phyloP scores from a whole-genome alignment of 1,284 basidiomycete genomes.

The Trichosporon sp. region DNA sequence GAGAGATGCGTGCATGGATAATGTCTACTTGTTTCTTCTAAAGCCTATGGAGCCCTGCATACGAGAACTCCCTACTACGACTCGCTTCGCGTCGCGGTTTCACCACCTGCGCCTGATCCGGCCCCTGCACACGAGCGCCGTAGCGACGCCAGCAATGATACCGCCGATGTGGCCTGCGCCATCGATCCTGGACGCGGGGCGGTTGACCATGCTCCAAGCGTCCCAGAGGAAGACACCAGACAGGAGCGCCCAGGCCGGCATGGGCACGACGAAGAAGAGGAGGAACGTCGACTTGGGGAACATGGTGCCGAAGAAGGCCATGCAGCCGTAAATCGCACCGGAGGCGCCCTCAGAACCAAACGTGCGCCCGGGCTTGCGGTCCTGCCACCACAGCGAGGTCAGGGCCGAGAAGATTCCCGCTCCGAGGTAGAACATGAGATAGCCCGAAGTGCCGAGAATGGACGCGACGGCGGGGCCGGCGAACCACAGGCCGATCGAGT shows the following conservation, averaged over 20 bases:
- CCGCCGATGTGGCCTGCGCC: conserved; percentile 80
- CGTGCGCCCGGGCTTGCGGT: neutral
- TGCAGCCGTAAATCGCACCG: conserved; percentile 55
- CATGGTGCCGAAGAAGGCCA: conserved; percentile 70
- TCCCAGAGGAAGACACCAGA: conserved; percentile 67
- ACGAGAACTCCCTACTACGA: too few relatives aligned
- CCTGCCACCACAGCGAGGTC: conserved; percentile 65
- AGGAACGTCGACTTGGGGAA: conserved; percentile 71
- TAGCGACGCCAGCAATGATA: conserved; percentile 68
- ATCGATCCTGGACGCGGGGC: conserved; percentile 58
- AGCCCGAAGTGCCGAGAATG: conserved; percentile 69
- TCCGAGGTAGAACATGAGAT: conserved; percentile 75
- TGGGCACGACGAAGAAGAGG: conserved; percentile 79
- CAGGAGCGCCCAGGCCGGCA: conserved; percentile 79
- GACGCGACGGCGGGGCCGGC: conserved; percentile 71
- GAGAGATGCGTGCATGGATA: conserved; percentile 10
- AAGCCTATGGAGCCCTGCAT: too few relatives aligned
- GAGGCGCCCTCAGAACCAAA: conserved; percentile 62
- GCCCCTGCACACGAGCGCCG: conserved; percentile 53
- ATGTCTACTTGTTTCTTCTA: neutral
- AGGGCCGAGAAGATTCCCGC: conserved; percentile 67
- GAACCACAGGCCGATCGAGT: conserved; percentile 77
- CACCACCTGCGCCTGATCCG: neutral
- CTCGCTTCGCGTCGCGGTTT: too few relatives aligned
- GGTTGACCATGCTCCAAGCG: conserved; percentile 32